phyloP scores from a whole-genome alignment of 2,329 filamentous ascomycete species.

The Leptographium lundbergii region DNA sequence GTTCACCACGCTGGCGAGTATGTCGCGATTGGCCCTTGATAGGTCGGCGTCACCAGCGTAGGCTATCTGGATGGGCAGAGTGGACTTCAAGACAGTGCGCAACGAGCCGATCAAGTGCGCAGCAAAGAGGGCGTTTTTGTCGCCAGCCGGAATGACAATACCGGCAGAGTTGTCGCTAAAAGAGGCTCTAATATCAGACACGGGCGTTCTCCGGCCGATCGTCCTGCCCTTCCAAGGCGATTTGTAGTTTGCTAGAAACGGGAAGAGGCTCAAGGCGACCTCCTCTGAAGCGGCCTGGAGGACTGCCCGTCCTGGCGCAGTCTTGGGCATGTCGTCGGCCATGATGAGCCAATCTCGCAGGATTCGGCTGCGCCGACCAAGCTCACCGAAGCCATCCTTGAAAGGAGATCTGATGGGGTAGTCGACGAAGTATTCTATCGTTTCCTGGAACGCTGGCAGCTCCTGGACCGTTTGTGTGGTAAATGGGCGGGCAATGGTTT shows the following conservation, averaged over 20 bases:
- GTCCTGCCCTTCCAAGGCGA: background rate
- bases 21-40: background rate
- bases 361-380: constrained; percentile 1
- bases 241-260: background rate
- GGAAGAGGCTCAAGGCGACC: background rate
- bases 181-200: background rate
- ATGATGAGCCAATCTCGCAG: background rate
- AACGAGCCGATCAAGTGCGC: background rate
- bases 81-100: background rate
- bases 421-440: constrained; percentile 1
- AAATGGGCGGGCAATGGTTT: background rate
- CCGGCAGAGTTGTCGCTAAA: background rate
- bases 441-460: background rate
- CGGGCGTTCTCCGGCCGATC: background rate
- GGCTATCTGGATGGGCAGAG: constrained; percentile 2
- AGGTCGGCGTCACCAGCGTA: constrained; percentile 3
- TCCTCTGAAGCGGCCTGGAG: background rate
- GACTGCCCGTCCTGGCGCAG: background rate
- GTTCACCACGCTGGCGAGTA: background rate
- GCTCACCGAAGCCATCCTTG: constrained; percentile 1
- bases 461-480: background rate
- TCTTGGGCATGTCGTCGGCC: background rate
- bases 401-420: background rate
- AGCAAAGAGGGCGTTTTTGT: background rate
- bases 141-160: constrained; percentile 2